Base-by-base conservation (phyloP, 2,329 filamentous ascomycete genomes). In the Fusarium coffeatum region DNA sequence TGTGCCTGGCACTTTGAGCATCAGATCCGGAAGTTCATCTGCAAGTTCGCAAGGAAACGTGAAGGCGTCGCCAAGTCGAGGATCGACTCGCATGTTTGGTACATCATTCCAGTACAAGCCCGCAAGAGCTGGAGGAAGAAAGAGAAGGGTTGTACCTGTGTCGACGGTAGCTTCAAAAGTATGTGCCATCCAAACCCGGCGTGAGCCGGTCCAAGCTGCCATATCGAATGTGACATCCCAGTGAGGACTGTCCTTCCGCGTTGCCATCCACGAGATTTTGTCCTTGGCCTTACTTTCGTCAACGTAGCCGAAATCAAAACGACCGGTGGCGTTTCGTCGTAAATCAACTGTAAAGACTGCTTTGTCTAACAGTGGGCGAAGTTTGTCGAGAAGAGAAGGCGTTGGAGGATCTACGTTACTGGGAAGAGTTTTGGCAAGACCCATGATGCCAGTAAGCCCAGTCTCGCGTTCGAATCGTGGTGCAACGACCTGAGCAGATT, bases 101-200 rank as follows among this genome's bases (percentile, higher is more conserved):
- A 92, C 86, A 49, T 83, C 77, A 30, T 76, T 76, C 80, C 90
- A 93, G 80, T 92, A 93, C 34, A 83, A 82, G 28, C 83, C 76
- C 4, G 86, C 87, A n/a, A 91, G 80, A 11, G 83, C 79, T 18
- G 84, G 80, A 30, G 87, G 85, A 27, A 90, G 80, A 51, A 92
- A 85, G 76, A 93, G 82, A 55, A 93, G 82, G 2, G 90, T 89
- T 6, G 89, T 91, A 25, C 90, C 90, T 5, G 91, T 93, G 78
- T 93, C 91, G 28, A 88, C 83, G 58, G 91, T 90, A 48, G 89
- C 86, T 28, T 80, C 79, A 71, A 85, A 83, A 20, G 73, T 72
- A 46, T 81, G 86, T 65, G 79, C 83, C 49, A 79, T 80, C 62
- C 91, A 83, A 23, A 83, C 82, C 58, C 75, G 84, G 75, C 90